Percentiles rank a stretch among this genome's conserved stretches.
phyloP scores from a whole-genome alignment of 1,139 yeast species.

The Lodderomyces jiufengensis region DNA sequence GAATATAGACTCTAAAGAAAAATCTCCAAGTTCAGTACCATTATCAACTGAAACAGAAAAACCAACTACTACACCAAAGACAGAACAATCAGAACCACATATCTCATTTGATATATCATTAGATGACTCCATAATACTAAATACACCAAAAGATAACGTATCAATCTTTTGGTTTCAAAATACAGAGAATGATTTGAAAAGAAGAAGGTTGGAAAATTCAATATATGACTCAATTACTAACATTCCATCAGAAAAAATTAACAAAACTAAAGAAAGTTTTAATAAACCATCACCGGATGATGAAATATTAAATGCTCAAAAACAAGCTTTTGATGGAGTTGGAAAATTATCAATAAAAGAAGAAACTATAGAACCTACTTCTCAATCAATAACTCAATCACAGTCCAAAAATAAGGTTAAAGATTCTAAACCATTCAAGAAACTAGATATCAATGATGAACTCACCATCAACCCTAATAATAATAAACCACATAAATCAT shows the following conservation, averaged over 20 bases:
- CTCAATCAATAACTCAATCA: slow-evolving; percentile 4
- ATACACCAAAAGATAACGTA: slow-evolving; percentile 16
- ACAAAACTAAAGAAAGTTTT: slow-evolving; percentile 55
- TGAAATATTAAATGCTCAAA: slow-evolving; percentile 58
- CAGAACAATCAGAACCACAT: slow-evolving; percentile 3
- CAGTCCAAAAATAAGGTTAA: slow-evolving; percentile 13
- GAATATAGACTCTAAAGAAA: background rate
- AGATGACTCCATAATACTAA: slow-evolving; percentile 20
- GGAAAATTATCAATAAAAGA: slow-evolving; percentile 23
- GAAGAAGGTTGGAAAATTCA: slow-evolving; percentile 20
- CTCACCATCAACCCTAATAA: slow-evolving; percentile 31
- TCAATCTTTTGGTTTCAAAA: slow-evolving; percentile 19
- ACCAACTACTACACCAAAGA: background rate
- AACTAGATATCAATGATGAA: slow-evolving; percentile 39
- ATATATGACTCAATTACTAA: slow-evolving; percentile 39
- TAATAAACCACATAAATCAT: slow-evolving; percentile 63
- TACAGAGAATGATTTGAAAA: slow-evolving; percentile 17
- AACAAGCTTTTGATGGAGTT: slow-evolving; percentile 44
- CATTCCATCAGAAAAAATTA: slow-evolving; percentile 37
- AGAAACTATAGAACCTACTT: slow-evolving; percentile 10
- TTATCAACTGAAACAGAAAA: background rate
- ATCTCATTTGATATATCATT: slow-evolving; percentile 14
- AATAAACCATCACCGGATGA: slow-evolving; percentile 83
- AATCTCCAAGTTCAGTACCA: background rate
- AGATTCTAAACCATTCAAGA: slow-evolving; percentile 39